Evolutionary conservation across 345 rosid genomes (phyloP).

Genomic region (Litchi chinensis): DNA sequence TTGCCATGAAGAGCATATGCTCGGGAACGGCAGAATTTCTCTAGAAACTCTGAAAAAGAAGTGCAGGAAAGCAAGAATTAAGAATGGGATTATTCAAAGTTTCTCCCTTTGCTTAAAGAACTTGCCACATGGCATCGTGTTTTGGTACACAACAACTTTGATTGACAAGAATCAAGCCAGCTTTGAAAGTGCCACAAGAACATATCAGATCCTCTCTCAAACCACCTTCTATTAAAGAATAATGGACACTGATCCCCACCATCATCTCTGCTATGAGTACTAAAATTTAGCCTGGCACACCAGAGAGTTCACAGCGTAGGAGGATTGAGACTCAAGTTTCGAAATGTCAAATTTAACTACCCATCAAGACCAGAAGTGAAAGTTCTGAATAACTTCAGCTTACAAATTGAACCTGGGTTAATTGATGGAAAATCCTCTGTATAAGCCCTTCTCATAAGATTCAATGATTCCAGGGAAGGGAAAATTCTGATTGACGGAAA

Average conservation of each 20-base stretch:
- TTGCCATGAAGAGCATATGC: slow-evolving; percentile 61
- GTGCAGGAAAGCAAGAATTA: slow-evolving; percentile 46
- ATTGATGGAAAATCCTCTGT: slow-evolving; percentile 67
- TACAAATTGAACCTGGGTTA: slow-evolving; percentile 49
- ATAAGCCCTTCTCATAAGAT: slow-evolving; percentile 53
- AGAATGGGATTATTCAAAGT: slow-evolving; percentile 65
- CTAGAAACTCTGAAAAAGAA: slow-evolving; percentile 39
- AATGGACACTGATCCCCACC: too few relatives aligned
- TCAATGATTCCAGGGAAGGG: slow-evolving; percentile 39
- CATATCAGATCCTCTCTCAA: too few relatives aligned
- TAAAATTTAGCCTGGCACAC: slow-evolving; percentile 47
- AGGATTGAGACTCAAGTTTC: slow-evolving; percentile 40
- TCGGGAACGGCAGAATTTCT: slow-evolving; percentile 40
- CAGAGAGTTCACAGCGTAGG: slow-evolving; percentile 19
- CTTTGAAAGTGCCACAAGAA: slow-evolving; percentile 40
- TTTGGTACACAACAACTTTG: slow-evolving; percentile 58
- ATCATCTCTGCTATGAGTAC: slow-evolving; percentile 50
- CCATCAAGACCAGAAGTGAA: slow-evolving; percentile 57
- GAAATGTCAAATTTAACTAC: slow-evolving; percentile 51
- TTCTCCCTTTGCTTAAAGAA: slow-evolving; percentile 65
- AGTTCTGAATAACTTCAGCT: slow-evolving; percentile 49
- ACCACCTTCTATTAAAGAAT: too few relatives aligned
- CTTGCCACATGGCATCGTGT: slow-evolving; percentile 67
- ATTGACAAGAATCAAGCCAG: slow-evolving; percentile 38
- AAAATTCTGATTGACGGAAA: slow-evolving; percentile 12